phyloP scores from a whole-genome alignment of 768 basidiomycete genomes.

The Mycena latifolia region DNA sequence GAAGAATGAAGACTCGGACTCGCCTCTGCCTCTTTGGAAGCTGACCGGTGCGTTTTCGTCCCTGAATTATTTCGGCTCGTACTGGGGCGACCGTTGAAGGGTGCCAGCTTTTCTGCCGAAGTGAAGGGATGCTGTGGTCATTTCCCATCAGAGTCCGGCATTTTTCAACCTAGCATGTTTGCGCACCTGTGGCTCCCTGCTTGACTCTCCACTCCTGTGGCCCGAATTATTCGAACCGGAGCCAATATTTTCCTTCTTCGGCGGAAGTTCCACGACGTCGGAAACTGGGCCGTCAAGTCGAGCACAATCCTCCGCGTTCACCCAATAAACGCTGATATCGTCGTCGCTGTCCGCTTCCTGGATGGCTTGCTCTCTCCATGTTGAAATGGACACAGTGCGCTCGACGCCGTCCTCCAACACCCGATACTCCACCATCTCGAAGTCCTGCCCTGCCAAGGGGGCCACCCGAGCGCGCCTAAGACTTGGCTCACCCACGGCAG shows the following conservation, averaged over 20 bases:
- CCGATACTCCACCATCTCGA: constrained; percentile 55
- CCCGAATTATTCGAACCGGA: constrained; percentile 9
- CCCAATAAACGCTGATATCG: constrained; percentile 62
- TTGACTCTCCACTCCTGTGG: background rate
- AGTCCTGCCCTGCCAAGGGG: constrained; percentile 51
- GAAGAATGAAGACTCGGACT: constrained; percentile 10
- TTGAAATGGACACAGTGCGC: constrained; percentile 64
- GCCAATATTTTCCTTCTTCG: background rate
- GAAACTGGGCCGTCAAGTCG: background rate
- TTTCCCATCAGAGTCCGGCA: background rate
- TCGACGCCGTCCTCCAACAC: constrained; percentile 64
- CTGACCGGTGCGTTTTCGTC: constrained; percentile 9
- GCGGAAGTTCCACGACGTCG: background rate
- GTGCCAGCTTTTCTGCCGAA: background rate
- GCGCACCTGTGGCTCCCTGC: constrained; percentile 6
- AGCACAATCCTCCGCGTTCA: constrained; percentile 50
- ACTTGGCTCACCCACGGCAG: background rate
- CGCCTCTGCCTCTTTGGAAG: background rate
- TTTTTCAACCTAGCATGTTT: background rate
- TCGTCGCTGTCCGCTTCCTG: constrained; percentile 50
- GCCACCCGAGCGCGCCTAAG: constrained; percentile 21
- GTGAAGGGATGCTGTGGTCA: background rate
- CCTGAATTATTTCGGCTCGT: background rate
- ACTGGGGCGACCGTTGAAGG: background rate
- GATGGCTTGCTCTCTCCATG: constrained; percentile 69